Conservation (phyloP, 208 protist genomes). For the Trypanosoma congolense region DNA sequence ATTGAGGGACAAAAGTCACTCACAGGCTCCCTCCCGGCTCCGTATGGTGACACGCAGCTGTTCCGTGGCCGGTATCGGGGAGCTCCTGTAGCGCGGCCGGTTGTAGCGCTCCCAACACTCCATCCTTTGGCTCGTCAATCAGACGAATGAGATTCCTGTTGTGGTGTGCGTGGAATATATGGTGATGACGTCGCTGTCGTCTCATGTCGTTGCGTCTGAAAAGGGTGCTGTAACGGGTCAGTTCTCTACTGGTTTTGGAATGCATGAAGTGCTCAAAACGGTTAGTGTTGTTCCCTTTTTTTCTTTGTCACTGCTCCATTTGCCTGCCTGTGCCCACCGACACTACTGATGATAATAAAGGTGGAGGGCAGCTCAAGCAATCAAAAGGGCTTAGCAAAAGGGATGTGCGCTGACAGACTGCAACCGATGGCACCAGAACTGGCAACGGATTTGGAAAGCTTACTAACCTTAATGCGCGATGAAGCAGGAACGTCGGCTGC, state of each 20-base stretch:
- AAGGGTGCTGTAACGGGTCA: too few relatives aligned
- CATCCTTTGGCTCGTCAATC: slow-evolving; percentile 41
- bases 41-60: slow-evolving; percentile 71
- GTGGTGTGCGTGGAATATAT: too few relatives aligned
- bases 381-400: not conserved
- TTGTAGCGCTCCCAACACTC: slow-evolving; percentile 64
- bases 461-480: slow-evolving; percentile 4
- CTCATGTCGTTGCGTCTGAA: too few relatives aligned
- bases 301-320: too few relatives aligned
- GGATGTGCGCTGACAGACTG: not conserved
- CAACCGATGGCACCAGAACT: not conserved
- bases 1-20: slow-evolving; percentile 37
- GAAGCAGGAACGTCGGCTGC: slow-evolving; percentile 1
- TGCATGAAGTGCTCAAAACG: too few relatives aligned
- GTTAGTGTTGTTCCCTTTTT: too few relatives aligned
- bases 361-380: too few relatives aligned
- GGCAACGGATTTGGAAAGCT: slow-evolving; percentile 8
- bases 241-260: too few relatives aligned
- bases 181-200: too few relatives aligned
- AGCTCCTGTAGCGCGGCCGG: slow-evolving; percentile 52
- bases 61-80: slow-evolving; percentile 82
- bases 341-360: too few relatives aligned
- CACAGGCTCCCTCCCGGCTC: slow-evolving; percentile 48
- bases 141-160: slow-evolving; percentile 9
- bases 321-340: not conserved